phyloP scores from a whole-genome alignment of 768 basidiomycete genomes.

The Panaeolus cyanescens region DNA sequence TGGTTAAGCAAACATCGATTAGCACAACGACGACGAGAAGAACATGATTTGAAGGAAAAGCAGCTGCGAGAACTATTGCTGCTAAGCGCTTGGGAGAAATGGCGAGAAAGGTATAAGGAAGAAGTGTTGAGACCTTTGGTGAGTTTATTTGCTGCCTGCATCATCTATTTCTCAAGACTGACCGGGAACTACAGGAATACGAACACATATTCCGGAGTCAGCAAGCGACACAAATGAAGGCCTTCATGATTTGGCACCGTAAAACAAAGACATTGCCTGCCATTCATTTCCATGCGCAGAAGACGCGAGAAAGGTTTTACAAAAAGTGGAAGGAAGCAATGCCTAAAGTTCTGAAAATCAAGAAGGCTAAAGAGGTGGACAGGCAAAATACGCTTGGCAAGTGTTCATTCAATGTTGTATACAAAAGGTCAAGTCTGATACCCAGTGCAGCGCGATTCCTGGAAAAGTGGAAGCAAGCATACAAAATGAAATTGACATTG shows the following conservation, averaged over 20 bases:
- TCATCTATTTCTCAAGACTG: background rate
- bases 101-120: constrained; percentile 73
- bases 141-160: constrained; percentile 19
- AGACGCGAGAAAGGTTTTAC: constrained; percentile 64
- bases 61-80: constrained; percentile 56
- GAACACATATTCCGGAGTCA: constrained; percentile 59
- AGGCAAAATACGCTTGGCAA: constrained; percentile 57
- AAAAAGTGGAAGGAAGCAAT: constrained; percentile 66
- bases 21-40: constrained; percentile 59
- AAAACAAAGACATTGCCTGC: constrained; percentile 64
- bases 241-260: constrained; percentile 66
- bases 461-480: constrained; percentile 67
- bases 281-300: constrained; percentile 69
- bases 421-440: background rate
- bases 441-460: constrained; percentile 48
- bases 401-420: constrained; percentile 17
- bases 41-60: constrained; percentile 61
- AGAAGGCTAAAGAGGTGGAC: constrained; percentile 65
- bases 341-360: constrained; percentile 68
- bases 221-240: constrained; percentile 61
- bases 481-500: constrained; percentile 69
- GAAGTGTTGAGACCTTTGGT: constrained; percentile 69
- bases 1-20: constrained; percentile 68
- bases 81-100: constrained; percentile 71
- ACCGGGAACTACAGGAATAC: constrained; percentile 47